Conservation (phyloP, 352 stramenopile species). For the Paralagenidium karlingii region DNA sequence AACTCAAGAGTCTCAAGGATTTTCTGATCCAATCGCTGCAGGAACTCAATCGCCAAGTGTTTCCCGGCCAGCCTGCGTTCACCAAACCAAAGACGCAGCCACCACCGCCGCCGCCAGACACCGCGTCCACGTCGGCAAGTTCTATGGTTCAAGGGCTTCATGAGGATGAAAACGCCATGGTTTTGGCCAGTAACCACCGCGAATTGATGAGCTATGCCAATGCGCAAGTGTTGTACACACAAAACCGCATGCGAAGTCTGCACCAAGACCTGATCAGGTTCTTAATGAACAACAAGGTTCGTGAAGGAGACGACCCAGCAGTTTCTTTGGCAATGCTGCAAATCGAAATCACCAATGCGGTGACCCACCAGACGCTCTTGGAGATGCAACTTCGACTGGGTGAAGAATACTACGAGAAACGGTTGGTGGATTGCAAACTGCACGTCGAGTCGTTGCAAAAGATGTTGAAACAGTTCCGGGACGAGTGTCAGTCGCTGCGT, state of each 20-base stretch:
- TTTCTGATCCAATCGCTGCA: conserved; percentile 48
- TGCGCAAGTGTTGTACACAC: conserved; percentile 16
- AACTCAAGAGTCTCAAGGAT: conserved; percentile 61
- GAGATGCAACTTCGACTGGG: conserved; percentile 27
- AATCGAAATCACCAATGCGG: conserved; percentile 15
- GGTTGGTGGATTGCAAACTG: conserved; percentile 21
- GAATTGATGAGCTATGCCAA: conserved; percentile 37
- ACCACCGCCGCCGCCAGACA: too few relatives aligned
- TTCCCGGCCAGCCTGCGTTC: conserved; percentile 7
- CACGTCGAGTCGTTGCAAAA: too few relatives aligned
- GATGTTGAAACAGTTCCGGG: conserved; percentile 16
- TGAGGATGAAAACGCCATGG: conserved; percentile 32
- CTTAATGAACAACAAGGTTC: too few relatives aligned
- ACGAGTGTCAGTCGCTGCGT: conserved; percentile 19
- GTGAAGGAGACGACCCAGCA: conserved; percentile 10
- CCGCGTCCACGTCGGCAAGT: too few relatives aligned
- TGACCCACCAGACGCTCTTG: conserved; percentile 23
- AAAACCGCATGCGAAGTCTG: too few relatives aligned
- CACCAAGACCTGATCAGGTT: too few relatives aligned
- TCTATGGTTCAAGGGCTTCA: too few relatives aligned
- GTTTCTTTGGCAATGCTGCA: conserved; percentile 9
- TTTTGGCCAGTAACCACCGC: conserved; percentile 38
- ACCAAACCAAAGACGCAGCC: conserved; percentile 4
- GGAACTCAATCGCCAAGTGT: conserved; percentile 14
- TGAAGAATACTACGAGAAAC: conserved; percentile 11